phyloP scores from a whole-genome alignment of 2,329 filamentous ascomycete species.

The Cordyceps javanica region DNA sequence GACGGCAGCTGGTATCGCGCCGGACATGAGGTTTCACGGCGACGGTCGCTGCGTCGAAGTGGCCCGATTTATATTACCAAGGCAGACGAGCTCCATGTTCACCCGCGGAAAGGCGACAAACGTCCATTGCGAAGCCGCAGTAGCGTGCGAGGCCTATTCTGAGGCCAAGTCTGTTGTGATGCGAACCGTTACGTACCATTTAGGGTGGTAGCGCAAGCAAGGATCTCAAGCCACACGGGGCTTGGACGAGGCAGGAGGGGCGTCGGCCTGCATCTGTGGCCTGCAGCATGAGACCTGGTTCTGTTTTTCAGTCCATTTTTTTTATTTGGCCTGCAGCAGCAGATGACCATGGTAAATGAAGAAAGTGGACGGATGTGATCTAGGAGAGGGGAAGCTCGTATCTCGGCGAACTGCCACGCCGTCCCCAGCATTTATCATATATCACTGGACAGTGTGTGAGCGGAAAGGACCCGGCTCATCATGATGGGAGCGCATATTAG shows the following conservation, averaged over 20 bases:
- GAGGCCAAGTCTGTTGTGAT: neutral
- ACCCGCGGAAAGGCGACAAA: neutral
- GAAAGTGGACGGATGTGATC: neutral
- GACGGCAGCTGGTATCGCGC: neutral
- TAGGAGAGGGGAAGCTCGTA: conserved; percentile 2
- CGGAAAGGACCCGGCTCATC: neutral
- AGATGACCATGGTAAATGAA: conserved; percentile 4
- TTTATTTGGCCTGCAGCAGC: neutral
- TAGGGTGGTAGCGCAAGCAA: conserved; percentile 3
- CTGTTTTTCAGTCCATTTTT: conserved; percentile 4
- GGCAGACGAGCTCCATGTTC: neutral
- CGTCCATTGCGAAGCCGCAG: neutral
- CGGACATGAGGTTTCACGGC: neutral
- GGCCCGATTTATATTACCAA: neutral
- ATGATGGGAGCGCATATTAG: neutral
- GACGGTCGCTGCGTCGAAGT: neutral
- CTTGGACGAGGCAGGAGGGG: neutral
- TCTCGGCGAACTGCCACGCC: neutral
- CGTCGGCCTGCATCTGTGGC: conserved; percentile 11
- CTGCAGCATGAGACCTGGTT: conserved; percentile 9
- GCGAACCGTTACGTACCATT: conserved; percentile 10
- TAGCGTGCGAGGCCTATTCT: neutral
- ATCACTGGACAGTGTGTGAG: conserved; percentile 3
- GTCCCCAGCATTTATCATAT: conserved; percentile 1
- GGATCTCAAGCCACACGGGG: conserved; percentile 7